These are phyloP conservation scores for Gypsophila paniculata DNA, from an alignment of 179 eudicot genomes.

Conservation along the genomic window DNA sequence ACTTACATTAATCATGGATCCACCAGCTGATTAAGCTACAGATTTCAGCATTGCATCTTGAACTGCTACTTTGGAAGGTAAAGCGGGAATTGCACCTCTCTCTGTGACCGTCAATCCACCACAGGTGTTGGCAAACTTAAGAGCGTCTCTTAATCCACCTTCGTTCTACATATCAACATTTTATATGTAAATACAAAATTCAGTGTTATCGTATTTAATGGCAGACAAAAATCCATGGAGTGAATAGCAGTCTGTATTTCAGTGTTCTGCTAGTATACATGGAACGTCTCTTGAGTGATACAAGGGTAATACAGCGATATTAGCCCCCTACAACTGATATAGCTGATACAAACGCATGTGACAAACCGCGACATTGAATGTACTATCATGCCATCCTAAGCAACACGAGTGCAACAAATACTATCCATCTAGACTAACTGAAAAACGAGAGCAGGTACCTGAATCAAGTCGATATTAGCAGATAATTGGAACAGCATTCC, in stretches of 20 bases:
- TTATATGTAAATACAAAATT: not conserved
- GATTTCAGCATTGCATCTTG: slow-evolving; percentile 50
- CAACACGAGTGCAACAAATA: too few relatives aligned
- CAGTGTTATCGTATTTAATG: not conserved
- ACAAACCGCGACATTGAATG: too few relatives aligned
- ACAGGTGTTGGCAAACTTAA: slow-evolving; percentile 80
- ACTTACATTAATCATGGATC: slow-evolving; percentile 11
- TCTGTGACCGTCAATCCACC: slow-evolving; percentile 90
- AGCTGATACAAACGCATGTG: too few relatives aligned
- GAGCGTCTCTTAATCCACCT: slow-evolving; percentile 60
- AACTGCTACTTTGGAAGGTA: slow-evolving; percentile 74
- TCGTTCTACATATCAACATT: slow-evolving; percentile 42
- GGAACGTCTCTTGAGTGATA: too few relatives aligned
- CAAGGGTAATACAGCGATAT: too few relatives aligned
- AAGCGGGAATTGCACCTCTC: slow-evolving; percentile 95
- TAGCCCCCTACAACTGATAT: too few relatives aligned
- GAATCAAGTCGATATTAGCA: slow-evolving; percentile 53
- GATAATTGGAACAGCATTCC: slow-evolving; percentile 75
- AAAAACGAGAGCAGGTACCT: slow-evolving; percentile 39
- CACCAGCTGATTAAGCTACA: slow-evolving; percentile 41
- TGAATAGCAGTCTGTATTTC: too few relatives aligned
- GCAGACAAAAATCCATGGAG: too few relatives aligned
- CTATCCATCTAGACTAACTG: too few relatives aligned
- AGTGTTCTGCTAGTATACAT: too few relatives aligned
- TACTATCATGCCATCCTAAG: too few relatives aligned